A percentile compares a stretch with the other conserved stretches of the same genome.
Conservation (phyloP, 1,284 basidiomycete genomes). For the Austroboletus niveus region DNA sequence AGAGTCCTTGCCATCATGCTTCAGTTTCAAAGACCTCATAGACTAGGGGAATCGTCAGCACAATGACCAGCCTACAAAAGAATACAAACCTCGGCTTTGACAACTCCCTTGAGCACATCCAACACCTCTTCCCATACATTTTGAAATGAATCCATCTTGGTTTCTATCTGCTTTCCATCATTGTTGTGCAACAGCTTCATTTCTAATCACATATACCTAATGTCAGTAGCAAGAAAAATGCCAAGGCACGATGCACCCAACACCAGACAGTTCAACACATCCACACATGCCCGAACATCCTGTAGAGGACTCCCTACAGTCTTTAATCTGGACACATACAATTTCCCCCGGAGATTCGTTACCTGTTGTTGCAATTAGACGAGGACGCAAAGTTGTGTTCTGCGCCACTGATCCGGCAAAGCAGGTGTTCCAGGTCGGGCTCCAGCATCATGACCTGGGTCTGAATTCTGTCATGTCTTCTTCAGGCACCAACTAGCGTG, state of each 20-base stretch:
- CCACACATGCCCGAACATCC: constrained; percentile 29
- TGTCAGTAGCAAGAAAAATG: not conserved
- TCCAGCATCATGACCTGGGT: constrained; percentile 43
- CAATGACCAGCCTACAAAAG: not conserved
- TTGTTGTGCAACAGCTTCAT: constrained; percentile 35
- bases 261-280: constrained; percentile 28
- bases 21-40: constrained; percentile 26
- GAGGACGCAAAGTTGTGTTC: constrained; percentile 36
- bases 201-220: constrained; percentile 23
- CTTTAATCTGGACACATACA: constrained; percentile 20
- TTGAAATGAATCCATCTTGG: constrained; percentile 30
- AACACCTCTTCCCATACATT: constrained; percentile 30
- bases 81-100: constrained; percentile 19
- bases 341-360: constrained; percentile 34
- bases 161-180: constrained; percentile 32
- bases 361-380: constrained; percentile 33
- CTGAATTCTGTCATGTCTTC: constrained; percentile 42
- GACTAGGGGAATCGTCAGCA: constrained; percentile 16
- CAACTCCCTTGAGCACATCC: constrained; percentile 19
- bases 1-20: constrained; percentile 22
- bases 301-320: constrained; percentile 15
- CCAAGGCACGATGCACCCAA: constrained; percentile 25
- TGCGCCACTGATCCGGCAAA: constrained; percentile 26
- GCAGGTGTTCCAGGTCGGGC: constrained; percentile 32
- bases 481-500: constrained; percentile 27